Evolutionary conservation across 805 yeast genomes (phyloP), one percentile per base, ranked within the genome.

Genomic region (Metschnikowia koreensis): DNA sequence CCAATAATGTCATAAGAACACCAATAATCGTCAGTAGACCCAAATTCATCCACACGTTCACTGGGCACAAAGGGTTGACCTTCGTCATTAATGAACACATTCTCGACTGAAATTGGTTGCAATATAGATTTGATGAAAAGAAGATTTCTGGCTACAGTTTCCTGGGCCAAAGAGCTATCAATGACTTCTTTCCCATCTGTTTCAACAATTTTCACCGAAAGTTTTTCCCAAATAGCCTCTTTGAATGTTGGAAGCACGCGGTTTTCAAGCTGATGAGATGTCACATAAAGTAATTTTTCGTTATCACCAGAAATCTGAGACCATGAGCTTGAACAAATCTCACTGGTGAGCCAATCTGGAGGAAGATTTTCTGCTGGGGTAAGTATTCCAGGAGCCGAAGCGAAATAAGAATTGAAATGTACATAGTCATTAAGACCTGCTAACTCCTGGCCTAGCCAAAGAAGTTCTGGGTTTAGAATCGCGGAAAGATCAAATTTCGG

Each of bases 301-400:
- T 60, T 63, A 43, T 70, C 69, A 1, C 28, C 51, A 22, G 60
- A 70, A 2, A 68, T 40, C 52, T 71, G 75, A 6, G 67, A 71
- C 74, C 75, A 70, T 12, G 74, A 69, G 13, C 72, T 55, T 11
- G 74, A 69, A 52, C 76, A 71, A 8, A 71, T 47, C 50, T 71
- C 75, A 6, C 58, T 54, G 5, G 75, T 60, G 15, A 53, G 40
- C 1, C 66, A 61, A 1, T 57, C 51, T 7, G 41, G 50, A 4
- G 68, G 64, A 10, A 58, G 47, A 38, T 67, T 70, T 28, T 52
- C 57, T 1, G 41, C 41, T 1, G 74, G 74, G 0, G 75, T 70
- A 17, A 64, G 51, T 2, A 68, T 54, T 0, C 76, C 75, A 1
- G 65, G 64, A 7, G 65, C 62, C 7, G 63, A 66, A 0, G 68